phyloP scores from a whole-genome alignment of 345 rosid genomes.

The Abelmoschus esculentus region DNA sequence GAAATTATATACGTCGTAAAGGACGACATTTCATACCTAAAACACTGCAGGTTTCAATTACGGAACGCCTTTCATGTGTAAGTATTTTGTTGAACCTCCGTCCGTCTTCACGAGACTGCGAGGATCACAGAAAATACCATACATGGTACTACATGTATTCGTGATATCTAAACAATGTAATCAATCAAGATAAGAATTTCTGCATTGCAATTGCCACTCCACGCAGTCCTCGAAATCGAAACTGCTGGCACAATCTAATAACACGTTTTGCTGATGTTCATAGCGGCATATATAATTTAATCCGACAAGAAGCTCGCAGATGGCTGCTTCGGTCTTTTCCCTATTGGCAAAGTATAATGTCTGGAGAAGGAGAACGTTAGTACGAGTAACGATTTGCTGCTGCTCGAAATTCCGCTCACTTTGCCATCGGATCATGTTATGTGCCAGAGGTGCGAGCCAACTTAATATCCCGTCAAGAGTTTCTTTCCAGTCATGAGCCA shows the following conservation, averaged over 20 bases:
- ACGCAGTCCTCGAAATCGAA: constrained; percentile 87
- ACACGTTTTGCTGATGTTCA: constrained; percentile 80
- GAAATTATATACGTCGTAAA: no score
- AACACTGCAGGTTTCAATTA: background rate
- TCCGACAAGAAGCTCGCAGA: constrained; percentile 82
- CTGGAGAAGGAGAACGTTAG: constrained; percentile 80
- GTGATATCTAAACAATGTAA: constrained; percentile 4
- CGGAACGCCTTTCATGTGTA: constrained; percentile 2
- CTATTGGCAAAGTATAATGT: constrained; percentile 85
- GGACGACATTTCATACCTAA: no score
- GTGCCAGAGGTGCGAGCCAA: constrained; percentile 94
- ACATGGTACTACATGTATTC: constrained; percentile 17
- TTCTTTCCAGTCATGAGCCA: constrained; percentile 96
- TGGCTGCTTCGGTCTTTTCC: constrained; percentile 65
- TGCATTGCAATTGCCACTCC: constrained; percentile 76
- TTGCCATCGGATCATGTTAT: constrained; percentile 93
- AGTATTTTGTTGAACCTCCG: constrained; percentile 18
- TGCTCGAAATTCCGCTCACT: constrained; percentile 92
- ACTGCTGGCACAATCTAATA: constrained; percentile 86
- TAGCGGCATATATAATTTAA: constrained; percentile 85
- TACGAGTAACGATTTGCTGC: constrained; percentile 67
- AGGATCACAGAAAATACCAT: constrained; percentile 16
- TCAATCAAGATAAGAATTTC: constrained; percentile 34
- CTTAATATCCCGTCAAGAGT: constrained; percentile 57
- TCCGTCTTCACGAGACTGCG: constrained; percentile 20